These are phyloP conservation scores for Backusella circina DNA, from an alignment of 192 early-diverging fungal genomes.

Conservation along the genomic window DNA sequence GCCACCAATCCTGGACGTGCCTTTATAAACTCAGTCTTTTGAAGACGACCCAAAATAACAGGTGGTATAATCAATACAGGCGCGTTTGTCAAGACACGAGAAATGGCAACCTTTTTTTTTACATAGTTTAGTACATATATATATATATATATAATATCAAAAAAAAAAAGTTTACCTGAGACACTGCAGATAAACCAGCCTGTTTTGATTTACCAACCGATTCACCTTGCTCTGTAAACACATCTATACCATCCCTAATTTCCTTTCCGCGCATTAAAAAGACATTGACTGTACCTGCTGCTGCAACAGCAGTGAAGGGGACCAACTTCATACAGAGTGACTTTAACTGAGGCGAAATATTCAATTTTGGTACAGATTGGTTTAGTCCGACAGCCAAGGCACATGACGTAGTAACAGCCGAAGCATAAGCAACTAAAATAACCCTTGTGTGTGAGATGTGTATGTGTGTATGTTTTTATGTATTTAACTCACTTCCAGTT, in stretches of 20 bases:
- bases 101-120: conserved; percentile 60
- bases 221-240: conserved; percentile 61
- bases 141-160: neutral
- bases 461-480: no score
- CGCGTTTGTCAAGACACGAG: conserved; percentile 67
- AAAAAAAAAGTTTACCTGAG: conserved; percentile 40
- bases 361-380: conserved; percentile 56
- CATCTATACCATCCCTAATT: conserved; percentile 74
- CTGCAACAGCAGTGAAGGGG: conserved; percentile 76
- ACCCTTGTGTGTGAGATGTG: no score
- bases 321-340: conserved; percentile 47
- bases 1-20: conserved; percentile 46
- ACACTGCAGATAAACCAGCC: conserved; percentile 64
- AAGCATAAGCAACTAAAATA: conserved; percentile 69
- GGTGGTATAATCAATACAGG: conserved; percentile 73
- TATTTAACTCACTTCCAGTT: conserved; percentile 62
- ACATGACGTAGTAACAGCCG: conserved; percentile 75
- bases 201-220: conserved; percentile 62
- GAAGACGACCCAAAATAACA: conserved; percentile 62
- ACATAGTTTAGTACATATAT: neutral
- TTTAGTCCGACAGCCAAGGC: conserved; percentile 71
- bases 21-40: conserved; percentile 56
- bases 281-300: conserved; percentile 80
- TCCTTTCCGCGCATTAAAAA: conserved; percentile 85
- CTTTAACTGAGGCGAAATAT: conserved; percentile 38